A percentile compares a stretch with the other conserved stretches of the same genome.
phyloP scores from a whole-genome alignment of 1,139 yeast species.

The Nakaseomyces uthaithaninus region DNA sequence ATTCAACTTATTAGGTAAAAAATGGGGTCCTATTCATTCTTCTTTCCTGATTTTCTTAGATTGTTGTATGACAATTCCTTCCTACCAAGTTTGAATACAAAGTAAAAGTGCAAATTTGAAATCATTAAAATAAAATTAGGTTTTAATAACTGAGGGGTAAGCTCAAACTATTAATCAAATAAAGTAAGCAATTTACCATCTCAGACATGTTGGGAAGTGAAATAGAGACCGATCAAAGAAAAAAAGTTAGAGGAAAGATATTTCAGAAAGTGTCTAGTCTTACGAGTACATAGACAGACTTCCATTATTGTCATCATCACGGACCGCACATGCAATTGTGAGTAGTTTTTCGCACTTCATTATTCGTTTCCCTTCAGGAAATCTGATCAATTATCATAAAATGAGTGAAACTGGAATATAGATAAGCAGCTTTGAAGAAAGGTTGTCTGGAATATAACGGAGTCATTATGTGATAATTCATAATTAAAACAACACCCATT shows the following conservation, averaged over 20 bases:
- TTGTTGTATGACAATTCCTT: too few species aligned
- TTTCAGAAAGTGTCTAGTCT: background rate
- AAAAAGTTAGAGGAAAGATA: background rate
- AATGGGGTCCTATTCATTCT: too few species aligned
- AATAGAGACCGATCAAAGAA: background rate
- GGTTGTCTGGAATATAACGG: too few species aligned
- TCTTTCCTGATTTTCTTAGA: too few species aligned
- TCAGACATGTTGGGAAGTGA: background rate
- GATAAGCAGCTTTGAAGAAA: slow-evolving; percentile 2
- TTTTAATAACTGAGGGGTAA: too few species aligned
- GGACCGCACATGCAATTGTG: too few species aligned
- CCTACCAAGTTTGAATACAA: background rate
- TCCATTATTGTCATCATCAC: too few species aligned
- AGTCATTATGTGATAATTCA: too few species aligned
- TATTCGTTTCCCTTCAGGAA: background rate
- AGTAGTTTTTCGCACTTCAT: background rate
- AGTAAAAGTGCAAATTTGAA: slow-evolving; percentile 1
- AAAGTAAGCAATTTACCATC: slow-evolving; percentile 1
- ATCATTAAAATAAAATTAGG: too few species aligned
- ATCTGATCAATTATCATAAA: slow-evolving; percentile 3
- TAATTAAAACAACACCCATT: too few species aligned
- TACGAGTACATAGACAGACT: slow-evolving; percentile 2
- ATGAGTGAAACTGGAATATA: slow-evolving; percentile 3
- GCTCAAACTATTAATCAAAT: too few species aligned
- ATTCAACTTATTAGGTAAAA: too few species aligned